A percentile compares a stretch with the other conserved stretches of the same genome.
Evolutionary conservation across 2,329 filamentous ascomycete genomes (phyloP).

Genomic region (Pyricularia pennisetigena): DNA sequence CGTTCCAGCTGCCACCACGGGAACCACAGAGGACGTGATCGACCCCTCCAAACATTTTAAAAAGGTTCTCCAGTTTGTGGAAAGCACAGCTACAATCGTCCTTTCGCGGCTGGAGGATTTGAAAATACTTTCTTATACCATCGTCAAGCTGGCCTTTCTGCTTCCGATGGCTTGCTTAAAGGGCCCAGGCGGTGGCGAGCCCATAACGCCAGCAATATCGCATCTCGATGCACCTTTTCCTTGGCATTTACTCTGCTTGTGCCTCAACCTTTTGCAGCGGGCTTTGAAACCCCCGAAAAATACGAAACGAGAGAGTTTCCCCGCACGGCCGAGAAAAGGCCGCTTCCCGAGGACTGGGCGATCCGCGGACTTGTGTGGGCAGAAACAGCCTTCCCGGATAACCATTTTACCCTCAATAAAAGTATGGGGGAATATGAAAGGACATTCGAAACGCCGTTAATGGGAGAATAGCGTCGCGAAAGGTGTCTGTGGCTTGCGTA

Average conservation of each 20-base stretch:
- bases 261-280: conserved; percentile 25
- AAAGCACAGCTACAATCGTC: no score
- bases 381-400: conserved; percentile 44
- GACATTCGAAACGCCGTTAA: conserved; percentile 50
- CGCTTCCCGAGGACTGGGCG: conserved; percentile 62
- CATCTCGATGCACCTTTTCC: conserved; percentile 28
- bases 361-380: conserved; percentile 57
- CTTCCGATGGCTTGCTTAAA: conserved; percentile 27
- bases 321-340: conserved; percentile 28
- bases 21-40: no score
- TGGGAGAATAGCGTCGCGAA: conserved; percentile 42
- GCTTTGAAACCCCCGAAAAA: conserved; percentile 10
- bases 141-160: conserved; percentile 49
- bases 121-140: no score
- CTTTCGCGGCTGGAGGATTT: no score
- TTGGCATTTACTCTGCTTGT: no score
- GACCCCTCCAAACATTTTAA: no score
- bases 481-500: no score
- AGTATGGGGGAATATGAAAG: conserved; percentile 57
- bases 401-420: conserved; percentile 48
- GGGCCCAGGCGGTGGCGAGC: conserved; percentile 27
- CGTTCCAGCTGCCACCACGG: no score
- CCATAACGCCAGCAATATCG: conserved; percentile 24
- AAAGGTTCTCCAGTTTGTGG: no score
- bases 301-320: conserved; percentile 38